A percentile compares a stretch with the other conserved stretches of the same genome.
Evolutionary conservation across 768 basidiomycete species (phyloP).

Genomic region (Trametes gibbosa): DNA sequence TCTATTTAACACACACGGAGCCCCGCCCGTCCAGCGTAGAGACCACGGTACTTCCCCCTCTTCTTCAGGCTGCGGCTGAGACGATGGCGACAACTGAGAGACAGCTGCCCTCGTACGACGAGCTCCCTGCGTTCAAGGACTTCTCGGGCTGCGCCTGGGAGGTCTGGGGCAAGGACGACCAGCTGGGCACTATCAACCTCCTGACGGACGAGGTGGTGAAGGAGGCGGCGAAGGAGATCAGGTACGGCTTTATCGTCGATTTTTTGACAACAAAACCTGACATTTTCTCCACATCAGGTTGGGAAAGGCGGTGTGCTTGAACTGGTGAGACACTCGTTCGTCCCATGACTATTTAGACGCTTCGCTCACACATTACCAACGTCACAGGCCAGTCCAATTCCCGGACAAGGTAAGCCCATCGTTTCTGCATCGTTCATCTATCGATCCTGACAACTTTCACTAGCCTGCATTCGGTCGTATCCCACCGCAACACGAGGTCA

Average conservation of each 20-base stretch:
- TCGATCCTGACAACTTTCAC: not conserved
- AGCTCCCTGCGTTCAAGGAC: conserved; percentile 41
- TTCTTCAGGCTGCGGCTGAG: not conserved
- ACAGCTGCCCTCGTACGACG: conserved; percentile 45
- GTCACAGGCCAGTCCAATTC: conserved; percentile 65
- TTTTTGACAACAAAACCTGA: not conserved
- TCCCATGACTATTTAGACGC: not conserved
- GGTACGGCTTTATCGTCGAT: conserved; percentile 35
- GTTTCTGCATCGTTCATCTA: not conserved
- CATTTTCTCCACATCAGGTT: conserved; percentile 31
- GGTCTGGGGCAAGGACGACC: conserved; percentile 63
- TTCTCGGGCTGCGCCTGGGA: conserved; percentile 64
- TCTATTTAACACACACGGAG: not conserved
- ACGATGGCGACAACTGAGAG: conserved; percentile 10
- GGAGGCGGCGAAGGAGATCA: conserved; percentile 52
- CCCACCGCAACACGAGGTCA: conserved; percentile 49
- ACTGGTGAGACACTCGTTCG: conserved; percentile 45
- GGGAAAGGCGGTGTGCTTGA: conserved; percentile 56
- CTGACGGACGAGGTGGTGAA: conserved; percentile 60
- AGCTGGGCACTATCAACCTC: conserved; percentile 68
- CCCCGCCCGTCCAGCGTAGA: not conserved
- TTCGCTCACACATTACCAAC: not conserved
- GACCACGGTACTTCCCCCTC: not conserved
- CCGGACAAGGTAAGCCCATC: conserved; percentile 48
- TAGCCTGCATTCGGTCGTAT: conserved; percentile 60